Evolutionary conservation across 1,284 basidiomycete species (phyloP).

Genomic region (Leccinum subfulvum): DNA sequence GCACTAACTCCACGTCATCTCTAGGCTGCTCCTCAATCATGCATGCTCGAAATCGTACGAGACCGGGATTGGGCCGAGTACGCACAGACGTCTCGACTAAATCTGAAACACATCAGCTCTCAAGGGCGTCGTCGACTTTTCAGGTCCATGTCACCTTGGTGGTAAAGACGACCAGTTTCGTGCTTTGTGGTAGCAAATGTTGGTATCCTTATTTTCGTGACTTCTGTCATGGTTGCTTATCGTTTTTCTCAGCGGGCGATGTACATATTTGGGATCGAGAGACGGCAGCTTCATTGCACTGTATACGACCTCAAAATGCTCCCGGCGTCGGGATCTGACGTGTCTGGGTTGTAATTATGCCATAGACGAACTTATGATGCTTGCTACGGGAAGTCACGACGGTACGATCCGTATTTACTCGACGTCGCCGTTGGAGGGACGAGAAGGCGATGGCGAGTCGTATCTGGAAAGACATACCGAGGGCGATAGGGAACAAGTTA

Average conservation of each 20-base stretch:
- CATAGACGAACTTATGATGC: constrained; percentile 69
- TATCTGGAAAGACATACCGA: constrained; percentile 31
- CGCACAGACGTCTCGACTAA: constrained; percentile 46
- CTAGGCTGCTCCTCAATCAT: constrained; percentile 76
- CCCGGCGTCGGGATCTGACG: constrained; percentile 61
- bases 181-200: constrained; percentile 70
- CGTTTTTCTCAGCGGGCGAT: constrained; percentile 58
- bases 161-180: constrained; percentile 71
- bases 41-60: constrained; percentile 69
- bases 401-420: constrained; percentile 73
- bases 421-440: constrained; percentile 25
- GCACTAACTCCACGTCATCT: constrained; percentile 11
- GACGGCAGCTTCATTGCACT: constrained; percentile 64
- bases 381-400: constrained; percentile 76
- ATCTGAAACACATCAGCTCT: constrained; percentile 70
- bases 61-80: constrained; percentile 41
- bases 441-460: constrained; percentile 24
- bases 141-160: constrained; percentile 77
- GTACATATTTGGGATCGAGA: constrained; percentile 84
- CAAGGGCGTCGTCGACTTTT: constrained; percentile 65
- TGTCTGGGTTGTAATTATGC: constrained; percentile 73
- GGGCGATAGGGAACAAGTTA: constrained; percentile 24
- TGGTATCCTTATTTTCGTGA: constrained; percentile 3
- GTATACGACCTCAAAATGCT: constrained; percentile 51
- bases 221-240: constrained; percentile 7